Conservation (phyloP, 352 stramenopile species). For the Lagenidium sp. region DNA sequence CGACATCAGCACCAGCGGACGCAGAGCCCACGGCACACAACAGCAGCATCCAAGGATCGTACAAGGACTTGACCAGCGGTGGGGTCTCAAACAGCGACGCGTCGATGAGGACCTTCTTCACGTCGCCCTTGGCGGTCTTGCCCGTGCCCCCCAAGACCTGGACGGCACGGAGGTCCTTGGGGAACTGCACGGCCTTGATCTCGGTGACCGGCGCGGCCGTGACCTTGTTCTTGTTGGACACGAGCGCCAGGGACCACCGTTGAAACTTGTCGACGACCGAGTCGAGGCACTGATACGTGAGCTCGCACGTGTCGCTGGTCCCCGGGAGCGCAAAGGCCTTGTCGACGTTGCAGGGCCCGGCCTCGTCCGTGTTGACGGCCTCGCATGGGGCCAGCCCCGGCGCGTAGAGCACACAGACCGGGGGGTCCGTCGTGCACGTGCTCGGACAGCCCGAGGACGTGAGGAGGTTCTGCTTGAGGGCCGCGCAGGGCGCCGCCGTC, state of each 20-base stretch:
- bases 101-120: slow-evolving; percentile 43
- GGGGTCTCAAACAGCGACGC: slow-evolving; percentile 46
- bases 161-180: slow-evolving; percentile 17
- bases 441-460: slow-evolving; percentile 35
- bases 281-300: slow-evolving; percentile 54
- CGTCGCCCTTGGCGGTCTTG: slow-evolving; percentile 22
- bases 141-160: slow-evolving; percentile 6
- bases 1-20: neutral
- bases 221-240: slow-evolving; percentile 17
- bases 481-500: slow-evolving; percentile 21
- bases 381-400: slow-evolving; percentile 10
- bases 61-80: slow-evolving; percentile 7
- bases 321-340: neutral
- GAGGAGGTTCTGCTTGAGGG: slow-evolving; percentile 35
- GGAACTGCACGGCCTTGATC: slow-evolving; percentile 31
- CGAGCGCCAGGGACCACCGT: slow-evolving; percentile 24
- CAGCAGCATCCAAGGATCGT: too few relatives aligned
- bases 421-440: slow-evolving; percentile 12
- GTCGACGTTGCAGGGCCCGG: neutral
- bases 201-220: slow-evolving; percentile 38
- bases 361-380: neutral
- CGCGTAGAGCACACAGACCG: slow-evolving; percentile 45
- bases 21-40: neutral
- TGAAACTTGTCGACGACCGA: slow-evolving; percentile 23
- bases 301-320: slow-evolving; percentile 21